Evolutionary conservation across 2,329 filamentous ascomycete genomes (phyloP), one percentile per base, ranked within the genome.

Genomic region (Emericellopsis atlantica): DNA sequence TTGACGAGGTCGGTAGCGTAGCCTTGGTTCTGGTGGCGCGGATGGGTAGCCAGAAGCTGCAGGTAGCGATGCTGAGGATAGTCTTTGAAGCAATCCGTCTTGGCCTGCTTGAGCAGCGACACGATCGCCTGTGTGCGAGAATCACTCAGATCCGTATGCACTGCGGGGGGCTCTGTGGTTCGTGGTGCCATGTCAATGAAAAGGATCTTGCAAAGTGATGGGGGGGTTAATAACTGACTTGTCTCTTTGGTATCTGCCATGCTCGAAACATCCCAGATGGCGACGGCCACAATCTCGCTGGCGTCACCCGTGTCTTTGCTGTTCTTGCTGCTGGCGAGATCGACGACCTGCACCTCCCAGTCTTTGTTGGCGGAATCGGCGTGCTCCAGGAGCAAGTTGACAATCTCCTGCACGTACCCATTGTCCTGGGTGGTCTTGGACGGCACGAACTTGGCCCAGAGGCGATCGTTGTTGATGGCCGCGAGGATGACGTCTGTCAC

Each of bases 181-280:
- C 3, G 32, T 37, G 26, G 15, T 8, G 4, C 3, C n/a, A 18
- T 10, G 26, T 32, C 3, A 18, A n/a, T 11, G 5, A 23, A 18
- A 4, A 4, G 14, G 4, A 21, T 21, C 9, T 4, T 9, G 23
- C 3, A 22, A 12, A 26, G 18, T 4, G 4, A 15, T 12, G 31
- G 31, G 31, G 15, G 6, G 4, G 6, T 4, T 4, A 15, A 15
- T 34, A 16, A 39, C 41, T 43, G 26, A 43, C 42, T 29, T n/a
- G 37, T 43, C 9, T 37, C 37, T 9, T 43, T 31, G 23, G 40
- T 37, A 16, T 34, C 43, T 6, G 4, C n/a, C 11, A 40, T 32
- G 23, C 15, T 39, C 7, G 41, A 40, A 43, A 48, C 45, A 36
- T 48, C 46, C 46, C 46, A 48, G 39, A 46, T 37, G 21, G 46